A percentile compares a stretch with the other conserved stretches of the same genome.
phyloP scores from a whole-genome alignment of 495 filamentous ascomycete genomes.

The Aspergillus cavernicola region DNA sequence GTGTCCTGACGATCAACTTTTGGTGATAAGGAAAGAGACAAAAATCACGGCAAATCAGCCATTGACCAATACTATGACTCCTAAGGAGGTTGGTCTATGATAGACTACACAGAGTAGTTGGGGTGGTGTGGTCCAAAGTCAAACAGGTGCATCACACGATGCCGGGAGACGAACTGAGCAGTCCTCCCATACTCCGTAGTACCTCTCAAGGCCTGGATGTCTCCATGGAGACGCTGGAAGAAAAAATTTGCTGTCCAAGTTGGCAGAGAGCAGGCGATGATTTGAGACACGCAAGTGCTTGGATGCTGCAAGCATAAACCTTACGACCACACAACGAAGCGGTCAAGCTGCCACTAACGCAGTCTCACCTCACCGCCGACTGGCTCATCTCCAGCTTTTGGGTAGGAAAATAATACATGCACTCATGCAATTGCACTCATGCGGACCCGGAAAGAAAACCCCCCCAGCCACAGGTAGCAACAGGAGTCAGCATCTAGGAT shows the following conservation, averaged over 20 bases:
- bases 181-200: not conserved
- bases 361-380: constrained; percentile 21
- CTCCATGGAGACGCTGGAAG: not conserved
- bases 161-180: not conserved
- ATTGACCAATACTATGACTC: not conserved
- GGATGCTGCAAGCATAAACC: constrained; percentile 31
- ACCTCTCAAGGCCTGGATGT: not conserved
- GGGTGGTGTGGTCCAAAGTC: constrained; percentile 2
- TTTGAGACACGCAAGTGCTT: constrained; percentile 14
- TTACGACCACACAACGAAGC: constrained; percentile 31
- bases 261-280: no score
- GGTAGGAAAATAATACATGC: constrained; percentile 13
- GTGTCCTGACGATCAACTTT: no score
- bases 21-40: no score
- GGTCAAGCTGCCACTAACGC: constrained; percentile 28
- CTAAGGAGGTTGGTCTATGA: not conserved
- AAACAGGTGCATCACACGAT: constrained; percentile 4
- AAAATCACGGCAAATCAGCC: no score
- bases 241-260: no score
- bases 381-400: constrained; percentile 2
- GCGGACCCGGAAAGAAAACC: constrained; percentile 1
- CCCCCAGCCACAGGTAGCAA: not conserved
- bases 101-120: no score
- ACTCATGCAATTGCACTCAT: no score
- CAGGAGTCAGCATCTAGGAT: no score